These are phyloP conservation scores for Geopyxis carbonaria DNA, from an alignment of 495 filamentous ascomycete species.

Conservation along the genomic window DNA sequence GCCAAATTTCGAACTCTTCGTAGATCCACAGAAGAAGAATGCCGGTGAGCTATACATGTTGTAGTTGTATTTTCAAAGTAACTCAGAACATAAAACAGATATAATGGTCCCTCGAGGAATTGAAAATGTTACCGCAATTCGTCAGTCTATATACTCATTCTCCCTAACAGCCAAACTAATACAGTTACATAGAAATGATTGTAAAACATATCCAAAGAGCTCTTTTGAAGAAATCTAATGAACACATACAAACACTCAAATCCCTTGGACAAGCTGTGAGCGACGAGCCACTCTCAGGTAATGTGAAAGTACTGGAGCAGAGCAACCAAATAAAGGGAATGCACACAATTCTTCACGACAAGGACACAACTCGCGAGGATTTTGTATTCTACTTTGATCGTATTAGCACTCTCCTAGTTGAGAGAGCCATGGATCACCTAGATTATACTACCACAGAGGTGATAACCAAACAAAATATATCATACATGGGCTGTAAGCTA, in stretches of 20 bases:
- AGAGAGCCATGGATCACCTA: slow-evolving; percentile 39
- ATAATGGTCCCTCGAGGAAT: slow-evolving; percentile 90
- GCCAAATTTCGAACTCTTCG: slow-evolving; percentile 79
- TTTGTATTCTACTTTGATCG: slow-evolving; percentile 97
- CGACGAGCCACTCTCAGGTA: slow-evolving; percentile 52
- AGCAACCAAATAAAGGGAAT: slow-evolving; percentile 69
- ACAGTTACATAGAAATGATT: slow-evolving; percentile 54
- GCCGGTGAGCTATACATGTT: slow-evolving; percentile 36
- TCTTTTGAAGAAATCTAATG: slow-evolving; percentile 65
- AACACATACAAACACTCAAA: slow-evolving; percentile 59
- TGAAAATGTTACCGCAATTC: slow-evolving; percentile 81
- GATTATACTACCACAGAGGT: slow-evolving; percentile 44
- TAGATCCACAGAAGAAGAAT: slow-evolving; percentile 73
- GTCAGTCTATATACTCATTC: slow-evolving; percentile 30
- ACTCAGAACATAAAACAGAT: slow-evolving; percentile 39
- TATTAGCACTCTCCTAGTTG: slow-evolving; percentile 63
- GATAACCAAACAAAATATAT: slow-evolving; percentile 46
- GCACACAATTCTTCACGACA: slow-evolving; percentile 77
- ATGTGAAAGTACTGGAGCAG: slow-evolving; percentile 51
- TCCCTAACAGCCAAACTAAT: slow-evolving; percentile 15
- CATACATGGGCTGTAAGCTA: slow-evolving; percentile 50
- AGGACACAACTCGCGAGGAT: slow-evolving; percentile 62
- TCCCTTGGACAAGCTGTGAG: slow-evolving; percentile 48
- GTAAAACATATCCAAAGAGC: slow-evolving; percentile 73
- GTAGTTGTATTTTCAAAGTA: too few relatives aligned